Base-by-base conservation (phyloP, 306 rosid genomes). In the Quercus gilva region DNA sequence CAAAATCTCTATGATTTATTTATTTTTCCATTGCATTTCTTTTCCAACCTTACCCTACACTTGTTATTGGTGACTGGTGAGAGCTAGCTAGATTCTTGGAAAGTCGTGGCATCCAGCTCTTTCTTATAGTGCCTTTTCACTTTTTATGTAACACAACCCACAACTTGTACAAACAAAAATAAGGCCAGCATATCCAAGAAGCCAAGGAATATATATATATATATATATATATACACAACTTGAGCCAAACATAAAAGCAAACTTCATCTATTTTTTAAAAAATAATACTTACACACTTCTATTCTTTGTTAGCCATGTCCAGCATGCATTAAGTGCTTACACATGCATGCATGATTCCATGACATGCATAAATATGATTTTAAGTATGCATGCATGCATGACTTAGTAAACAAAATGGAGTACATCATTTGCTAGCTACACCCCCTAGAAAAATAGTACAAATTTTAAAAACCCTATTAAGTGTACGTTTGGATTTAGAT, bases 81-180 rank as follows among this genome's bases (percentile, higher is more conserved):
- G 41, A 31, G 41, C 4, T 64, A 64, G 70, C 70, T 64, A 17
- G 83, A 82, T 55, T 71, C 75, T 69, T 79, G 76, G 37, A 82
- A 84, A 82, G 83, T 80, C 76, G 76, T 82, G 88, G 85, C 78
- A 75, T 82, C 87, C 88, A 87, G 88, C 91, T 87, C 49, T 79
- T 76, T 79, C 83, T 65, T 78, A 72, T 74, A 31, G 51, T 72
- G 85, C 49, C 87, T 82, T 87, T 82, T 77, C 75, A 43, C 80
- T 82, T 77, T 71, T 57, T 71, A 74, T 79, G 37, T 52, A 82
- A 84, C 65, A 80, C 88, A 80, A 82, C 79, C 85, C 90, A 87
- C 71, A 80, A 68, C 64, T 65, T 79, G 69, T 74, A 87, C 9
- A 77, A 72, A 74, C 74, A 21, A 64, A 73, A 61, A 43, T 73